Percentiles rank a stretch among this genome's conserved stretches.
These are phyloP conservation scores for Russula earlei DNA, from an alignment of 768 basidiomycete genomes.

Conservation along the genomic window DNA sequence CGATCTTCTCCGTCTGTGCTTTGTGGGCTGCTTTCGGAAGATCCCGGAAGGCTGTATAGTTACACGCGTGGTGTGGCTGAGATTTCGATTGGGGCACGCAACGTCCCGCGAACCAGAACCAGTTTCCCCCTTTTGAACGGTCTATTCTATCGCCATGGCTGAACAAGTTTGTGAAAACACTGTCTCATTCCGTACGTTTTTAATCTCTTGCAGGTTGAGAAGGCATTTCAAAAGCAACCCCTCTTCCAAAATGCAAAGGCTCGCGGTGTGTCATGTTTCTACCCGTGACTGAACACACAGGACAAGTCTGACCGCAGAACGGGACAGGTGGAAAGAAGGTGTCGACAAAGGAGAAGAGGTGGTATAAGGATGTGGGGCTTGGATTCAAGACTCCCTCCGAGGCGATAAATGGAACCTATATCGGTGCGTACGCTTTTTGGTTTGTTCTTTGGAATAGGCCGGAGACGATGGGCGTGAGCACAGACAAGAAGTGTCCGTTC, in stretches of 20 bases:
- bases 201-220: constrained; percentile 61
- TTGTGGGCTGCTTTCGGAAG: constrained; percentile 3
- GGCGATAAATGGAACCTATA: constrained; percentile 93
- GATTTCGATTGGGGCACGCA: not conserved
- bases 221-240: constrained; percentile 95
- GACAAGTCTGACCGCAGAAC: not conserved
- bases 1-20: too few relatives aligned
- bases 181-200: not conserved
- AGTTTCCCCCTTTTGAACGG: not conserved
- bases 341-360: constrained; percentile 89
- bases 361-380: constrained; percentile 98
- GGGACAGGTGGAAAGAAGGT: constrained; percentile 76
- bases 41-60: constrained; percentile 18
- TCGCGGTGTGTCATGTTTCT: constrained; percentile 53
- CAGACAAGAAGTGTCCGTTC: constrained; percentile 99
- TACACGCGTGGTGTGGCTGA: constrained; percentile 14
- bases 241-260: constrained; percentile 97
- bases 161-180: constrained; percentile 29
- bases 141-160: constrained; percentile 31
- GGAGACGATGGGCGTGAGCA: not conserved
- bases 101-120: not conserved
- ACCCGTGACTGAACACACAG: not conserved
- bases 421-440: constrained; percentile 50
- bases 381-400: constrained; percentile 95
- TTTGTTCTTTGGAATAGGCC: not conserved